Evolutionary conservation across 2,329 filamentous ascomycete species (phyloP), one percentile per base, ranked within the genome.

Genomic region (Diaporthe amygdali): DNA sequence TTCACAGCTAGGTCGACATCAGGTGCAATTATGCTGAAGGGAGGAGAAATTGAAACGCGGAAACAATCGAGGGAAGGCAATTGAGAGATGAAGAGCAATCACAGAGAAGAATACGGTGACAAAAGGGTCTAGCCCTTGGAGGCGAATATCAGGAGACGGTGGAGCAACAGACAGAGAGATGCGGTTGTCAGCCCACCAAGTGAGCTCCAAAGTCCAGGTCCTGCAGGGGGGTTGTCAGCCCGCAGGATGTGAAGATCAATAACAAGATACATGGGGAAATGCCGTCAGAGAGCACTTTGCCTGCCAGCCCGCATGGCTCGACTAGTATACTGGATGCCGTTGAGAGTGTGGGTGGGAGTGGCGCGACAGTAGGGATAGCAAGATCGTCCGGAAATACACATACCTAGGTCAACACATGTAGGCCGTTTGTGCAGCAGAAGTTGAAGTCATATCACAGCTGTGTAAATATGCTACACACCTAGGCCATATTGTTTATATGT

Each of bases 81-180:
- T 8, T 7, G 7, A 6, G n/a, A 2, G 2, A 2, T 32, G 12
- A 6, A 32, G 17, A n/a, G 14, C 2, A 30, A 3, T 25, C 3
- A 37, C 3, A n/a, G 2, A 1, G 30, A 20, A 5, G 14, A 64
- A 7, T 20, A 14, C 17, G 7, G 59, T 47, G n/a, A n/a, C 25
- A 4, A 47, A 34, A 22, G 3, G 59, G 59, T n/a, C 44, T 17
- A 25, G 30, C 6, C 4, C 2, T 12, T 47, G 59, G 41, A 25
- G 30, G 59, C 27, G n/a, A 44, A 49, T 47, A 15, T 64, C 59
- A 64, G 59, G 59, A 64, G 59, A 49, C n/a, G 44, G 44, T 64
- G 59, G 59, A n/a, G 44, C 44, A 64, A 64, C 44, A 37, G 20
- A 64, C n/a, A 64, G 44, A 17, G 32, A 39, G 7, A 14, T 3